phyloP scores from a whole-genome alignment of 257 asterid genomes.

The Cordia subcordata region DNA sequence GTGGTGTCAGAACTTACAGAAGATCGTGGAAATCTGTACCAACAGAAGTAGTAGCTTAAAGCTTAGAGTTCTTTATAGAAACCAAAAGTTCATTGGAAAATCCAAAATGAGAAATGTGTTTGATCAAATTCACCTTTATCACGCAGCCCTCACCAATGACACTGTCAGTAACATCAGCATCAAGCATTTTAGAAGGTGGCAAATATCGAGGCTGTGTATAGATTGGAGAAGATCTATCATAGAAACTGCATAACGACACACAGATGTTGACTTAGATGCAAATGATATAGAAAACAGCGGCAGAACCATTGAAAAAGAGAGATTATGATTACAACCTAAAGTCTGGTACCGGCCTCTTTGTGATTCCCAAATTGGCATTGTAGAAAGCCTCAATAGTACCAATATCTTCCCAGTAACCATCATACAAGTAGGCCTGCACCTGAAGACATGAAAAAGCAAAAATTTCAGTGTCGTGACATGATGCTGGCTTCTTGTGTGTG shows the following conservation, averaged over 20 bases:
- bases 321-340: slow-evolving; percentile 32
- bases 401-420: slow-evolving; percentile 31
- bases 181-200: slow-evolving; percentile 64
- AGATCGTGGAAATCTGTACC: too few species aligned
- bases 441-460: slow-evolving; percentile 20
- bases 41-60: too few species aligned
- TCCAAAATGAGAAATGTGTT: too few species aligned
- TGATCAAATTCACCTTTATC: slow-evolving; percentile 34
- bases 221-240: slow-evolving; percentile 59
- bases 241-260: slow-evolving; percentile 35
- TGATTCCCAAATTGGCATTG: slow-evolving; percentile 61
- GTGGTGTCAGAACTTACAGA: too few species aligned
- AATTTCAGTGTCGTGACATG: too few species aligned
- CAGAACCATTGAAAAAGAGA: not conserved
- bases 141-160: slow-evolving; percentile 25
- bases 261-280: not conserved
- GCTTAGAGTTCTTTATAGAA: too few species aligned
- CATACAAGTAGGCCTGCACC: slow-evolving; percentile 62
- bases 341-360: slow-evolving; percentile 60
- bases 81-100: too few species aligned
- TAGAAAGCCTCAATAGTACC: slow-evolving; percentile 6
- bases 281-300: too few species aligned
- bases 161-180: slow-evolving; percentile 64
- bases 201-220: slow-evolving; percentile 61
- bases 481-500: too few species aligned